Base-by-base conservation (phyloP, 148 eudicot genomes). In the Limonium bicolor region DNA sequence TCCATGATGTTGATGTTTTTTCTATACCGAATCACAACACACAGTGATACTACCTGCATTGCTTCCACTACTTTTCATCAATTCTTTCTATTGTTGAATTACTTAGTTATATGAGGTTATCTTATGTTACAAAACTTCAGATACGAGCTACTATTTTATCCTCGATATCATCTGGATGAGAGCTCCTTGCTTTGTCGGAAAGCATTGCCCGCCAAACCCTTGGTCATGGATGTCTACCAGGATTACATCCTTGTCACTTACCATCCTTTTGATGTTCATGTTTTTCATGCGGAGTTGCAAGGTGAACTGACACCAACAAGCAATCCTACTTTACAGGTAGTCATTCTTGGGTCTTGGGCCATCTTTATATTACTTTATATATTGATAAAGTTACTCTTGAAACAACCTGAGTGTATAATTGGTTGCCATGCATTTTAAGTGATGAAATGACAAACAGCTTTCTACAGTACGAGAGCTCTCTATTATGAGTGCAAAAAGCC, bases 391-490 rank as follows among this genome's bases (percentile, higher is more conserved):
- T 54, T 45, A 35, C 56, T 23, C 18, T 46, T 15, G 20, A 16
- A 49, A 45, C 26, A 42, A 39, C 41, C 32, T 21, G 12, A 51
- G 28, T 50, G 7, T 31, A 46, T 28, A 39, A 37, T 44, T 55
- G 50, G 37, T 72, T 48, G 54, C 64, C 80, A 69, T 75, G 78
- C 83, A 59, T 78, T 80, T 84, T 75, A 90, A 84, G 99, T 85
- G 78, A 76, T 90, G 73, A 80, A 73, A 84, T 90, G 95, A 84
- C 99, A 80, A 90, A 90, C 99, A 90, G 99, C 95, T 90, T 84
- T 84, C 99, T 85, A 85, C 99, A 84, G 99, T 90, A 90, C 87
- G 99, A 60, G 95, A 90, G 65, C 95, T 90, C 55, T 90, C 99
- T 36, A 90, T 90, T 64, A 80, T 90, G 95, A 80, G 87, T 50